These are phyloP conservation scores for Phytophthora crassamura DNA, from an alignment of 352 stramenopile genomes.

Conservation along the genomic window DNA sequence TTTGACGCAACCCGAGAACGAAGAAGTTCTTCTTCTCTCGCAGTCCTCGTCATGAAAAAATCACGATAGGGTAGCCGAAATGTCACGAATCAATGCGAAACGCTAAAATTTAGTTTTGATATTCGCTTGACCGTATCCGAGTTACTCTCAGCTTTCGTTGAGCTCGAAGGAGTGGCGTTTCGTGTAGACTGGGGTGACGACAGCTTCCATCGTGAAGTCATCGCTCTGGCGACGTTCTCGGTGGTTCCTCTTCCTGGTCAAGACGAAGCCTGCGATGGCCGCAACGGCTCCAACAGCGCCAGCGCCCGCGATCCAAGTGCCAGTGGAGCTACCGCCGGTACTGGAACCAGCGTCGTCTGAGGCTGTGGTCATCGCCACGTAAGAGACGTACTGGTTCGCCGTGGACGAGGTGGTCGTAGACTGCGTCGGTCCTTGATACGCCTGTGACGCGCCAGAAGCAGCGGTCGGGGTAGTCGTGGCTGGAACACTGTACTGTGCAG, in stretches of 20 bases:
- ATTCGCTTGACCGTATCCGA: no score
- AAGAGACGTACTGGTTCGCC: constrained; percentile 10
- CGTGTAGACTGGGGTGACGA: constrained; percentile 4
- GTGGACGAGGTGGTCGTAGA: constrained; percentile 7
- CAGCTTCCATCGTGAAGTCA: constrained; percentile 23
- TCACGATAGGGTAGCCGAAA: no score
- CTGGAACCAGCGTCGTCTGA: not conserved
- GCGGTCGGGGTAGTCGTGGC: not conserved
- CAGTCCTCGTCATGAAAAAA: constrained; percentile 7
- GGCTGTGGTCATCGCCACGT: constrained; percentile 10
- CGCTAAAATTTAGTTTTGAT: no score
- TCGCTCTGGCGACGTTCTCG: constrained; percentile 21
- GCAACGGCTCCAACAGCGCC: constrained; percentile 9
- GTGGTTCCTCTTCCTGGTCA: constrained; percentile 8
- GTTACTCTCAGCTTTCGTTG: not conserved
- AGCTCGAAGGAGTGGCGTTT: constrained; percentile 16
- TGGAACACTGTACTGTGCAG: not conserved
- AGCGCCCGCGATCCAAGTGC: constrained; percentile 2
- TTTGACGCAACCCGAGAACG: constrained; percentile 4
- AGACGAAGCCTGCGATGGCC: not conserved
- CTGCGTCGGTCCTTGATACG: not conserved
- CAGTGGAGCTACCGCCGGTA: not conserved
- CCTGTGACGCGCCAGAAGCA: not conserved
- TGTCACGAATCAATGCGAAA: no score
- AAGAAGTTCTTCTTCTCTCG: constrained; percentile 3